Evolutionary conservation across 257 asterid genomes (phyloP).

Genomic region (Gentiana dahurica): DNA sequence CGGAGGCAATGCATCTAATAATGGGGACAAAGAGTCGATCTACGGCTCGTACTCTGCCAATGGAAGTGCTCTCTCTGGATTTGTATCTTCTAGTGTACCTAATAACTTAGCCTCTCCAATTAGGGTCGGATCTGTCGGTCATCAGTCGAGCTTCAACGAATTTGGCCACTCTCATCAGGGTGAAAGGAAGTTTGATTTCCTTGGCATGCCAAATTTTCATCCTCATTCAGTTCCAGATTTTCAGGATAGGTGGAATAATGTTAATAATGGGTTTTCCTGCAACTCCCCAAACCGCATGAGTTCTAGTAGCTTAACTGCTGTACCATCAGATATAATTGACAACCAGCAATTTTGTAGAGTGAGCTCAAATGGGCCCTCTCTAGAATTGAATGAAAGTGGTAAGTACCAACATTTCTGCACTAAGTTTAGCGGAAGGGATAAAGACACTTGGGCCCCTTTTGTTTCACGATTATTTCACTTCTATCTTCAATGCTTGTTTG

Average conservation of each 20-base stretch:
- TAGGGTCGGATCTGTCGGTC: slow-evolving; percentile 46
- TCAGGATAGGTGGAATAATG: slow-evolving; percentile 55
- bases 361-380: slow-evolving; percentile 35
- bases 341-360: slow-evolving; percentile 52
- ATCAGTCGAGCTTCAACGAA: slow-evolving; percentile 40
- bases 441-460: too few relatives aligned
- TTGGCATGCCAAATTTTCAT: slow-evolving; percentile 42
- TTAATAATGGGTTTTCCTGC: slow-evolving; percentile 45
- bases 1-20: slow-evolving; percentile 28
- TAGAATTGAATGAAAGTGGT: slow-evolving; percentile 59
- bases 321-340: slow-evolving; percentile 43
- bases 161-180: slow-evolving; percentile 35
- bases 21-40: slow-evolving; percentile 39
- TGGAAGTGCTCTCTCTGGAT: slow-evolving; percentile 37
- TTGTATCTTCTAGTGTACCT: slow-evolving; percentile 58
- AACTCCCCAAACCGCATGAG: slow-evolving; percentile 57
- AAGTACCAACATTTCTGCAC: slow-evolving; percentile 2
- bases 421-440: too few relatives aligned
- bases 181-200: slow-evolving; percentile 48
- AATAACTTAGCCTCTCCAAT: slow-evolving; percentile 45
- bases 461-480: slow-evolving; percentile 16
- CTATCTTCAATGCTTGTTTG: slow-evolving; percentile 78
- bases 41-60: slow-evolving; percentile 35
- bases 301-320: slow-evolving; percentile 36
- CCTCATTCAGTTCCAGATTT: slow-evolving; percentile 72